A percentile compares a stretch with the other conserved stretches of the same genome.
These are phyloP conservation scores for Gymnopilus junonius DNA, from an alignment of 768 basidiomycete species.

Conservation along the genomic window DNA sequence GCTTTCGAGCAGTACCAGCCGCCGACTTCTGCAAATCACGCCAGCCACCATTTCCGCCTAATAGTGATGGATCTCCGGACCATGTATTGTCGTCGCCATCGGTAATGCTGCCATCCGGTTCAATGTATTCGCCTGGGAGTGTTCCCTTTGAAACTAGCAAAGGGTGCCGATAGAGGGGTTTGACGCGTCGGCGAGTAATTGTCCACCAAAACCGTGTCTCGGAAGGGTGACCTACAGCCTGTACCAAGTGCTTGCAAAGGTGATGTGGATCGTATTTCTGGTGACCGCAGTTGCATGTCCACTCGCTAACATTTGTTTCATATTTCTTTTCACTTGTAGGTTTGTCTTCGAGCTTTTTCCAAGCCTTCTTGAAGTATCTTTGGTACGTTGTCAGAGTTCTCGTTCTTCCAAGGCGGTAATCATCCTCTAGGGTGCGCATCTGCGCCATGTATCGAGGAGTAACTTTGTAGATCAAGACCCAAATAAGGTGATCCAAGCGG, in stretches of 20 bases:
- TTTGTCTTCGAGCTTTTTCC: slow-evolving; percentile 24
- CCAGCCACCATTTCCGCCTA: neutral
- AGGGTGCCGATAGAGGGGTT: slow-evolving; percentile 28
- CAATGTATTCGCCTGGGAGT: neutral
- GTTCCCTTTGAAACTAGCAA: neutral
- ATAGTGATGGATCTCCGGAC: neutral
- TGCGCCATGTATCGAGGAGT: slow-evolving; percentile 26
- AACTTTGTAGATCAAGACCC: slow-evolving; percentile 31
- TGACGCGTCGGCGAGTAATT: slow-evolving; percentile 20
- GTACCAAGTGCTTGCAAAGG: slow-evolving; percentile 39
- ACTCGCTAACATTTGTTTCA: slow-evolving; percentile 18
- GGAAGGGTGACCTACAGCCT: slow-evolving; percentile 25
- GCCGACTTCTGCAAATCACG: neutral
- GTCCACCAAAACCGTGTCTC: slow-evolving; percentile 20
- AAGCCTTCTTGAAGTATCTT: slow-evolving; percentile 26
- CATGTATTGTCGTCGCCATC: slow-evolving; percentile 8
- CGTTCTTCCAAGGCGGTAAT: slow-evolving; percentile 22
- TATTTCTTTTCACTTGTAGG: slow-evolving; percentile 9
- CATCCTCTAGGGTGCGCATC: slow-evolving; percentile 13
- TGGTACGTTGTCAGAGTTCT: slow-evolving; percentile 28
- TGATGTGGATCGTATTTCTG: slow-evolving; percentile 31
- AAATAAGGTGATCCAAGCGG: slow-evolving; percentile 34
- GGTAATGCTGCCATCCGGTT: neutral
- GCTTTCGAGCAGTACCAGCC: no score
- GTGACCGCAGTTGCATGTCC: slow-evolving; percentile 33